Percentiles rank a stretch among this genome's conserved stretches.
Evolutionary conservation across 176 grass and related monocot genomes (phyloP).

Genomic region (Thinopyrum elongatum): DNA sequence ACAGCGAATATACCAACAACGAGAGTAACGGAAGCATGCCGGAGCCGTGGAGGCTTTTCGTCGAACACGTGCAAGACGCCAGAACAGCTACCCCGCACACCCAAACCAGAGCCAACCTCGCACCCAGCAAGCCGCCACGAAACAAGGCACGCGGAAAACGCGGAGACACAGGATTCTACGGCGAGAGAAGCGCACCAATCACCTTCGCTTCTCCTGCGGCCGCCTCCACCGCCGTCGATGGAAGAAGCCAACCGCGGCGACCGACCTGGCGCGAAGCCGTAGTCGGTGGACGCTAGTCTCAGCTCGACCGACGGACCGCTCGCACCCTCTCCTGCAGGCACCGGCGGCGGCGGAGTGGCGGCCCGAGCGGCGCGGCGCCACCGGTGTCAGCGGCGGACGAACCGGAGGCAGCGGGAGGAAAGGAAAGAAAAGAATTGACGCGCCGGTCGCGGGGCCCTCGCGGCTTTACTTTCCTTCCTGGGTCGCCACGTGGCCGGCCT

Average conservation of each 20-base stretch:
- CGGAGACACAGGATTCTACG: background rate
- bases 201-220: background rate
- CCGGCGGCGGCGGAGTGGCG: background rate
- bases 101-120: background rate
- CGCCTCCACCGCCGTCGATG: background rate
- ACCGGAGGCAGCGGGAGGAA: background rate
- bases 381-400: background rate
- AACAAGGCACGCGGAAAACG: background rate
- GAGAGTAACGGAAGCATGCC: background rate
- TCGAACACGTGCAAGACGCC: background rate
- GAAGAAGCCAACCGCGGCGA: background rate
- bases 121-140: background rate
- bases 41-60: background rate
- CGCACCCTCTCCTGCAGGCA: no score
- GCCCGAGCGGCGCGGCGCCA: background rate
- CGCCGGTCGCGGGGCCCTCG: background rate
- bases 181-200: background rate
- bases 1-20: no score
- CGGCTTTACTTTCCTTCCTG: background rate
- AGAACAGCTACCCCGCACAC: background rate
- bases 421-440: background rate
- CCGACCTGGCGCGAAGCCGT: background rate
- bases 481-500: background rate
- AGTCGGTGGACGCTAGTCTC: background rate
- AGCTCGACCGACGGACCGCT: background rate